These are phyloP conservation scores for Ilyonectria mors-panacis DNA, from an alignment of 2,329 filamentous ascomycete genomes.

Conservation along the genomic window DNA sequence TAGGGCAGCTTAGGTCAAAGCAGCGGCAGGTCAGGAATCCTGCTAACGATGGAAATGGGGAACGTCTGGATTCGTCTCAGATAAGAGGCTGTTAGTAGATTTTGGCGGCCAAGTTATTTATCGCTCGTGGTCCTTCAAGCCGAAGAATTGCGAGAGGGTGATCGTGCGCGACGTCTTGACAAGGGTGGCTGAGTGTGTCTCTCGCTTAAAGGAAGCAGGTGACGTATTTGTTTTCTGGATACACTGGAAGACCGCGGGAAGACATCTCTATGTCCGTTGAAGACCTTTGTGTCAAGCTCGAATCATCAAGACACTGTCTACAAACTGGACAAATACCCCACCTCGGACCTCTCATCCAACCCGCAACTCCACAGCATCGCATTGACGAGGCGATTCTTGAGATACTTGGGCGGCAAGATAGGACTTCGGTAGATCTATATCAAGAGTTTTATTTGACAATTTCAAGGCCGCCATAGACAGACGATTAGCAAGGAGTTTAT, in stretches of 20 bases:
- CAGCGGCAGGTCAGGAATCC: no score
- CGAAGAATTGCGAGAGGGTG: conserved; percentile 14
- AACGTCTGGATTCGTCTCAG: no score
- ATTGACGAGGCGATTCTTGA: no score
- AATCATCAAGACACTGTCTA: conserved; percentile 8
- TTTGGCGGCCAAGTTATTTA: no score
- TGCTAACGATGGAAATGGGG: no score
- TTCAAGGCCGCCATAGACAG: no score
- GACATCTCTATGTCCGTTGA: conserved; percentile 9
- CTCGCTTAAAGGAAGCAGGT: conserved; percentile 15
- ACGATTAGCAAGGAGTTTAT: no score
- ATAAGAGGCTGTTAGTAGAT: no score
- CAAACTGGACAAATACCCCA: conserved; percentile 16
- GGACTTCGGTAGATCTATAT: no score
- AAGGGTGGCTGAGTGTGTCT: conserved; percentile 28
- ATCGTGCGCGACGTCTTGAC: conserved; percentile 22
- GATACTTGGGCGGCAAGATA: no score
- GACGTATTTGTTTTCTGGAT: neutral
- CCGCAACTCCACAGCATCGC: neutral
- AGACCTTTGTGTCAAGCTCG: conserved; percentile 19
- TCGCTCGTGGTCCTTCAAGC: conserved; percentile 29
- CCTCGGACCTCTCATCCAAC: conserved; percentile 13
- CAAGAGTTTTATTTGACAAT: no score
- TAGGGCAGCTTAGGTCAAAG: no score
- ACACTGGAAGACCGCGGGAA: neutral